Conservation (phyloP, 2,329 filamentous ascomycete species). For the Epicoccum nigrum region DNA sequence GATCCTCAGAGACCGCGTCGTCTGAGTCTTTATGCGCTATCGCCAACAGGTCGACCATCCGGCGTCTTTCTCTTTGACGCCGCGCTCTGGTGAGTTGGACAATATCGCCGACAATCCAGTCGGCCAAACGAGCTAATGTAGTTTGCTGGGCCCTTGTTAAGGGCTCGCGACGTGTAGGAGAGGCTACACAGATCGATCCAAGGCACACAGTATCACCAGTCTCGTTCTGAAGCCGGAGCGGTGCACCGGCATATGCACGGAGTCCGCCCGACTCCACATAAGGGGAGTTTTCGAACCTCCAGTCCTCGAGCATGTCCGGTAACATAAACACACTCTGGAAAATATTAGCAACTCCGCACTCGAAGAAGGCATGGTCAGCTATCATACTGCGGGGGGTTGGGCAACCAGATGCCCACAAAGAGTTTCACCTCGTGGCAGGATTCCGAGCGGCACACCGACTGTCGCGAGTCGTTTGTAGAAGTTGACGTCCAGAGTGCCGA, state of each 20-base stretch:
- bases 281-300: not conserved
- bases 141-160: conserved; percentile 1
- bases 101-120: not conserved
- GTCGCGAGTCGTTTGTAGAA: not conserved
- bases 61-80: conserved; percentile 1
- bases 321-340: not conserved
- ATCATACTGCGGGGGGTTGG: not conserved
- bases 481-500: not conserved
- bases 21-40: not conserved
- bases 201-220: not conserved
- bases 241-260: not conserved
- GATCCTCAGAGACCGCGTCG: not conserved
- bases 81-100: not conserved
- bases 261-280: conserved; percentile 1
- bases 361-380: not conserved
- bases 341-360: not conserved
- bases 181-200: not conserved
- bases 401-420: not conserved
- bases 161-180: not conserved
- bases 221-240: conserved; percentile 1
- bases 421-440: not conserved
- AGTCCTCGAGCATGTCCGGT: not conserved
- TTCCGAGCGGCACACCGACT: not conserved
- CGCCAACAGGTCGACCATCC: not conserved
- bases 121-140: not conserved